Conservation (phyloP, 352 stramenopile genomes). For the Pythium graminicola region DNA sequence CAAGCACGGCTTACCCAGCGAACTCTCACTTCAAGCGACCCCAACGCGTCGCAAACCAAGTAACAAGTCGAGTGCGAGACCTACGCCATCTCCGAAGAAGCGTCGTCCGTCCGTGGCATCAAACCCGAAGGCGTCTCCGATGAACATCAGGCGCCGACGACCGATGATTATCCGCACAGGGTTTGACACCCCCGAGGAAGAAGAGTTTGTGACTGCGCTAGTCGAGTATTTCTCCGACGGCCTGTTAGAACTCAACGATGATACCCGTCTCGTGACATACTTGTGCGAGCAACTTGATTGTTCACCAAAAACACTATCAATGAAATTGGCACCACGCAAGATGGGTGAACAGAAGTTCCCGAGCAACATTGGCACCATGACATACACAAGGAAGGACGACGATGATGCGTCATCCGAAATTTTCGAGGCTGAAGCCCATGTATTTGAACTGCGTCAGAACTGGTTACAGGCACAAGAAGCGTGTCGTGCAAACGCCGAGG, state of each 20-base stretch:
- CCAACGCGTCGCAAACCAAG: conserved; percentile 8
- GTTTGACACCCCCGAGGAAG: conserved; percentile 59
- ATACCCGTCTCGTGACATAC: conserved; percentile 49
- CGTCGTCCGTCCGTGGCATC: conserved; percentile 12
- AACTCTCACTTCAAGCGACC: conserved; percentile 6
- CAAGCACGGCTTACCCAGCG: not conserved
- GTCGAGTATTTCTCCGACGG: conserved; percentile 65
- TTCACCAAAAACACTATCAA: conserved; percentile 49
- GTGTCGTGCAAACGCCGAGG: not conserved
- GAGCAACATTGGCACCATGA: conserved; percentile 48
- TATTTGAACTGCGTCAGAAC: conserved; percentile 41
- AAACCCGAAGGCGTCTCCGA: conserved; percentile 12
- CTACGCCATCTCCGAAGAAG: conserved; percentile 10
- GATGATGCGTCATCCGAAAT: conserved; percentile 38
- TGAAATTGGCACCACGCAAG: conserved; percentile 56
- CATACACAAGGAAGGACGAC: conserved; percentile 36
- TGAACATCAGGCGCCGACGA: conserved; percentile 29
- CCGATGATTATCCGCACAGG: conserved; percentile 71
- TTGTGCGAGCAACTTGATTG: conserved; percentile 52
- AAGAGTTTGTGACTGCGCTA: conserved; percentile 46
- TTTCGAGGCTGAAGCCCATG: conserved; percentile 42
- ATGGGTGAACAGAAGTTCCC: conserved; percentile 52
- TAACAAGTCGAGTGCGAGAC: not conserved
- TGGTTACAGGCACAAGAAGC: conserved; percentile 33
- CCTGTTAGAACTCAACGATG: conserved; percentile 41